Conservation (phyloP, 805 yeast genomes). For the Huiozyma sinensis region DNA sequence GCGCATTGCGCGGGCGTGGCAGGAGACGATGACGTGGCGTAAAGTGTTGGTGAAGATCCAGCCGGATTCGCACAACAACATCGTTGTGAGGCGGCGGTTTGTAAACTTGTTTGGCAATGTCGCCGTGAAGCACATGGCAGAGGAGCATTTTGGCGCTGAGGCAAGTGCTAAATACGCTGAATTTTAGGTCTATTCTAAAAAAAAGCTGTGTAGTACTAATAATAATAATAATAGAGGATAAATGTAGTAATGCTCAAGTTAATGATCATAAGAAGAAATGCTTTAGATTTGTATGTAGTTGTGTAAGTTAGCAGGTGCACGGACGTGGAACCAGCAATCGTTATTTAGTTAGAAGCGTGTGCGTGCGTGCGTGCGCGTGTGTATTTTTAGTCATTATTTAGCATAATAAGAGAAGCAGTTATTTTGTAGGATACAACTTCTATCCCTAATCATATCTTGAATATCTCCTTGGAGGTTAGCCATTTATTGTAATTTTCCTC, state of each 20-base stretch:
- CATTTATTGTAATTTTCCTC: conserved; percentile 23
- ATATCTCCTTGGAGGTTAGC: conserved; percentile 2
- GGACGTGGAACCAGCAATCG: neutral
- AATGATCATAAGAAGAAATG: neutral
- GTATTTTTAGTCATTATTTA: no score
- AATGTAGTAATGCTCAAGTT: no score
- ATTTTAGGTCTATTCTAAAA: neutral
- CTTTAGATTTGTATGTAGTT: neutral
- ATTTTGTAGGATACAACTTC: no score
- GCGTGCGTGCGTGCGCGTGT: no score
- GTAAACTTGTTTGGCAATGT: conserved; percentile 89
- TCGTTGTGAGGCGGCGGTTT: conserved; percentile 74
- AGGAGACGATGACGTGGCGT: conserved; percentile 73
- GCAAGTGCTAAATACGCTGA: conserved; percentile 8
- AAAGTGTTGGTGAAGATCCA: conserved; percentile 72
- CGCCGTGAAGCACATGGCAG: conserved; percentile 71
- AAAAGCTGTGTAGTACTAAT: no score
- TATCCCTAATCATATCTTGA: no score
- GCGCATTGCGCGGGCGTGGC: conserved; percentile 79
- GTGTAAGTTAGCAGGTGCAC: neutral
- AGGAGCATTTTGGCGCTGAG: conserved; percentile 33
- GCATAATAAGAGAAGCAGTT: no score
- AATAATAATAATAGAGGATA: no score
- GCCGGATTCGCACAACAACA: conserved; percentile 92
- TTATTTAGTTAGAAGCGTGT: no score